These are phyloP conservation scores for Hortiboletus flavorubellus DNA, from an alignment of 768 basidiomycete genomes.

Conservation along the genomic window DNA sequence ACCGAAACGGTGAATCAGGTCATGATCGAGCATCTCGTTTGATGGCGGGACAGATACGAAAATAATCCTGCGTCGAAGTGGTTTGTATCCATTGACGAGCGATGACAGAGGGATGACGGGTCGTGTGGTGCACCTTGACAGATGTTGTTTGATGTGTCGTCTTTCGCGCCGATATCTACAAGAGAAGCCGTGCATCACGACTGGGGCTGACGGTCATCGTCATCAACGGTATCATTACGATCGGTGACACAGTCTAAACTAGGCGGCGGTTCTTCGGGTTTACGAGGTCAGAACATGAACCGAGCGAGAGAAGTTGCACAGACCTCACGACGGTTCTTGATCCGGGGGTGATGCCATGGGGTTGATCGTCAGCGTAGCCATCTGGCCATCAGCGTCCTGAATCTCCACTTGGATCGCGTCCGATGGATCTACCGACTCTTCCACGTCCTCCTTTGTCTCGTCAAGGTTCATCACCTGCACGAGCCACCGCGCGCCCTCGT, in stretches of 20 bases:
- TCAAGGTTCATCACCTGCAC: slow-evolving; percentile 79
- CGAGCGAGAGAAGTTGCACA: too few species aligned
- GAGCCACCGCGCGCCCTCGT: slow-evolving; percentile 81
- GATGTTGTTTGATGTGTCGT: not conserved
- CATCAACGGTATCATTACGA: too few species aligned
- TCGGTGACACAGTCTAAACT: not conserved
- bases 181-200: too few species aligned
- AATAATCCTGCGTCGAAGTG: slow-evolving; percentile 22
- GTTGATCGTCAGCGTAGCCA: slow-evolving; percentile 59
- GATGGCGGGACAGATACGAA: slow-evolving; percentile 23
- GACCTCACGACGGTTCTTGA: not conserved
- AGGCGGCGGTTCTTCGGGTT: too few species aligned
- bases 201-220: too few species aligned
- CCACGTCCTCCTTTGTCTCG: slow-evolving; percentile 35
- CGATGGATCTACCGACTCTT: slow-evolving; percentile 18
- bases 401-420: slow-evolving; percentile 65
- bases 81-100: slow-evolving; percentile 7
- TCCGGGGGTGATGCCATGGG: not conserved
- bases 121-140: too few species aligned
- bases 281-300: too few species aligned
- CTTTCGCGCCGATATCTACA: slow-evolving; percentile 11
- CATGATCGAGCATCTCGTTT: not conserved
- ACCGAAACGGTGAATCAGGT: too few species aligned
- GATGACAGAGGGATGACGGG: not conserved
- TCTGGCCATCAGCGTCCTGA: slow-evolving; percentile 65